Base-by-base conservation (phyloP, 23 red algal genomes). In the Cyanidioschyzon merolae region DNA sequence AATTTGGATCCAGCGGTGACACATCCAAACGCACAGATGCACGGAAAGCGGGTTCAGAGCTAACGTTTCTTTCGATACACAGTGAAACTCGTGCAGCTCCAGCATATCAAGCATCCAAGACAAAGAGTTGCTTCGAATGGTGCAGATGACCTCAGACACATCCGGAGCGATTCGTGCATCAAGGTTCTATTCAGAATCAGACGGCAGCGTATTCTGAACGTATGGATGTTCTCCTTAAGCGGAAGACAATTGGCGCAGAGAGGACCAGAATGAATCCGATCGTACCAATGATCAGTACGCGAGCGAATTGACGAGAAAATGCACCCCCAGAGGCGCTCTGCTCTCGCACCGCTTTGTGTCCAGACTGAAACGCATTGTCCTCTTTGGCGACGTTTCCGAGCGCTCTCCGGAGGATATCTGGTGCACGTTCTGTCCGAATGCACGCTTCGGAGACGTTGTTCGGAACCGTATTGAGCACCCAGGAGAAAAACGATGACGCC, bases 371-470 rank as follows among this genome's bases (percentile, higher is more conserved):
- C 12, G 12, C 45, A 21, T 21, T 21, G 7, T 7, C 7, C 45
- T 54, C 45, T 7, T 15, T 21, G 45, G 45, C 7, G 7, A 7
- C 45, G 45, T 54, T 54, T 7, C 45, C 45, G 7, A 54, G 21
- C 7, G 45, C 45, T 54, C 45, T 7, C 21, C 45, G 45, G 7
- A 54, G 21, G 7, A 54, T 54, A 15, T 54, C 45, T 21, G 45
- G 21, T 54, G 45, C 45, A 21, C 7, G 45, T 7, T 54, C 45
- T 21, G 45, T 54, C 7, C 45, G 45, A 24, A 15, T 54, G 37
- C 77, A 80, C 57, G 77, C 77, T 27, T 51, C 39, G 15, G 51
- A 30, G 0, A 80, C 38, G 31, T 80, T 38, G 21, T 27, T 39
- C 1, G 77, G 77, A n/a, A 80, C 34, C n/a, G 34, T 27, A 1